phyloP scores from a whole-genome alignment of 305 asterid species.

The Fraxinus dipetala region DNA sequence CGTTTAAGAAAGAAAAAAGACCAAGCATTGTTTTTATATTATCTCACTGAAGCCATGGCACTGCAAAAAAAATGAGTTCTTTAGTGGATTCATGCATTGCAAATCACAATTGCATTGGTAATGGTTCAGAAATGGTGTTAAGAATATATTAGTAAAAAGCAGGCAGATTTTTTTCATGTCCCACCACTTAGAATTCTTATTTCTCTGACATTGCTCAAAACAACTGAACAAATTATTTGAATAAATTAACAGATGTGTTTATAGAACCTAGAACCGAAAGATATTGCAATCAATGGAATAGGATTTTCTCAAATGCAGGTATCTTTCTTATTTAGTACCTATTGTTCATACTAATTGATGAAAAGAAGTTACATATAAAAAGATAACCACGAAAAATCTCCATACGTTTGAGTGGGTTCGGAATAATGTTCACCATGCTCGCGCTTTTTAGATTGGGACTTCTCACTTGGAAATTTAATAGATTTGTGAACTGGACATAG shows the following conservation, averaged over 20 bases:
- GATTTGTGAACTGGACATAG: conserved; percentile 79
- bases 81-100: not conserved
- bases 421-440: conserved; percentile 30
- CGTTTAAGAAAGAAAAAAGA: not conserved
- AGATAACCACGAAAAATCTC: conserved; percentile 15
- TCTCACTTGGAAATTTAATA: conserved; percentile 67
- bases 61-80: not conserved
- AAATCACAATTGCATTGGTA: not conserved
- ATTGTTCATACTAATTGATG: not conserved
- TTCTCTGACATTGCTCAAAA: not conserved
- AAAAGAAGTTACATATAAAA: not conserved
- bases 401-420: conserved; percentile 45
- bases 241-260: conserved; percentile 3
- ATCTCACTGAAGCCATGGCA: not conserved
- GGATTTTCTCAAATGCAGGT: conserved; percentile 9
- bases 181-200: not conserved
- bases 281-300: conserved; percentile 8
- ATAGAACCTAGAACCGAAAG: conserved; percentile 11
- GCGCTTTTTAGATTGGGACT: conserved; percentile 41
- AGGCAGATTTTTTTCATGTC: not conserved
- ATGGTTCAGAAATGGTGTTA: not conserved
- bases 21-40: not conserved
- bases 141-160: not conserved
- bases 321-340: not conserved
- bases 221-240: not conserved